phyloP scores from a whole-genome alignment of 768 basidiomycete genomes.

The Tylopilus sp. region DNA sequence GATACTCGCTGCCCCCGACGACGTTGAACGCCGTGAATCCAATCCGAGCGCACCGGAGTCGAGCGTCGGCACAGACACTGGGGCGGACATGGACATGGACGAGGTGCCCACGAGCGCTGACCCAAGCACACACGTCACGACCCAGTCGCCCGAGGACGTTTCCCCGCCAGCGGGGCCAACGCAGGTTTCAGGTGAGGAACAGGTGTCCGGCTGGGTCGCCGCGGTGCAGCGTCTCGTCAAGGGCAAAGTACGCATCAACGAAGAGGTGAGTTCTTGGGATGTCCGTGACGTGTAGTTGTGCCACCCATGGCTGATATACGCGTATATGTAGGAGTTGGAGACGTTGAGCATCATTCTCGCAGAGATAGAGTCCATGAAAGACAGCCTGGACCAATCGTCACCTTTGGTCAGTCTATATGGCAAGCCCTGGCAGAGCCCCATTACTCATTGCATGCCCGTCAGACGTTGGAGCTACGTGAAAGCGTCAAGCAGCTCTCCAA shows the following conservation, averaged over 20 bases:
- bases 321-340: constrained; percentile 21
- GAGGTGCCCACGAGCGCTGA: neutral
- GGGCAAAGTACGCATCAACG: constrained; percentile 21
- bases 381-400: constrained; percentile 1
- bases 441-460: neutral
- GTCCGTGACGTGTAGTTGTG: too few species aligned
- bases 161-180: neutral
- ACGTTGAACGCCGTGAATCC: constrained; percentile 6
- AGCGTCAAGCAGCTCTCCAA: constrained; percentile 24
- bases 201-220: constrained; percentile 16
- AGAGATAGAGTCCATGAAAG: constrained; percentile 28
- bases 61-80: neutral
- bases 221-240: constrained; percentile 32
- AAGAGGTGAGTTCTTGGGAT: constrained; percentile 19
- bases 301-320: constrained; percentile 1
- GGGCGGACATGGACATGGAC: too few species aligned
- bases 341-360: constrained; percentile 26
- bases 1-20: constrained; percentile 4
- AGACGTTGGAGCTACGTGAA: constrained; percentile 21
- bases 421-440: neutral
- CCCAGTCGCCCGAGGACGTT: constrained; percentile 13
- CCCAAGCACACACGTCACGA: constrained; percentile 19
- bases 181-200: constrained; percentile 10
- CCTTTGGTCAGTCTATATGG: constrained; percentile 13
- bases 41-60: constrained; percentile 5